Conservation (phyloP, 768 basidiomycete species). For the Mycena rebaudengoi region DNA sequence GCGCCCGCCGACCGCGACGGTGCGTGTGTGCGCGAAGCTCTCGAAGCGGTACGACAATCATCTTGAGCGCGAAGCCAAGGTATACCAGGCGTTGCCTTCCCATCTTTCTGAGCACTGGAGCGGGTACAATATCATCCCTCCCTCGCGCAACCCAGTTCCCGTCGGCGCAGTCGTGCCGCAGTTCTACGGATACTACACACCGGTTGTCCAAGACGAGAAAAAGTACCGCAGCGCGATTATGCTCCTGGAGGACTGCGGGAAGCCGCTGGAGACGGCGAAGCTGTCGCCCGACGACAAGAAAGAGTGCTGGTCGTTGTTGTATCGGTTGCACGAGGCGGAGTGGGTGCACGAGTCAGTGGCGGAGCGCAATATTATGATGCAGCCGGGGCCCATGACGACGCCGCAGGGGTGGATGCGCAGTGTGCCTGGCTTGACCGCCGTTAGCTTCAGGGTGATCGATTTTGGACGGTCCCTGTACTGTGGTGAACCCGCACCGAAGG, state of each 20-base stretch:
- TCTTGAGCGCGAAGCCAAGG: constrained; percentile 48
- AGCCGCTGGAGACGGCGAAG: constrained; percentile 30
- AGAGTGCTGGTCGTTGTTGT: constrained; percentile 51
- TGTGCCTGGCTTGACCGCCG: constrained; percentile 23
- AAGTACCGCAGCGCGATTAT: constrained; percentile 50
- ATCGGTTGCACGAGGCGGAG: constrained; percentile 44
- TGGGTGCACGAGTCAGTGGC: constrained; percentile 49
- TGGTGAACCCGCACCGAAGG: not conserved
- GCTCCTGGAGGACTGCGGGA: constrained; percentile 54
- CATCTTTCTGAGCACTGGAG: constrained; percentile 60
- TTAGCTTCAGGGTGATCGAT: constrained; percentile 53
- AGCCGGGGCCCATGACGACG: constrained; percentile 41
- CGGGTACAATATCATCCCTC: constrained; percentile 54
- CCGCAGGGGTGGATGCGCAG: constrained; percentile 19
- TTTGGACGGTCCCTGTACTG: constrained; percentile 43
- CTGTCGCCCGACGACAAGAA: constrained; percentile 50
- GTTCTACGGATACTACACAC: constrained; percentile 68
- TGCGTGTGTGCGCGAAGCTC: constrained; percentile 56
- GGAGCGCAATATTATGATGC: constrained; percentile 47
- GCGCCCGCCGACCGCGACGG: constrained; percentile 45
- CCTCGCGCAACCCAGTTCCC: constrained; percentile 54
- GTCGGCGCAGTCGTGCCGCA: constrained; percentile 64
- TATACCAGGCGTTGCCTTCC: constrained; percentile 53
- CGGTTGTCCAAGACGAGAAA: constrained; percentile 20
- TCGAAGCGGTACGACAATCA: constrained; percentile 48